Base-by-base conservation (phyloP, 179 eudicot genomes). In the Beta lomatogona region DNA sequence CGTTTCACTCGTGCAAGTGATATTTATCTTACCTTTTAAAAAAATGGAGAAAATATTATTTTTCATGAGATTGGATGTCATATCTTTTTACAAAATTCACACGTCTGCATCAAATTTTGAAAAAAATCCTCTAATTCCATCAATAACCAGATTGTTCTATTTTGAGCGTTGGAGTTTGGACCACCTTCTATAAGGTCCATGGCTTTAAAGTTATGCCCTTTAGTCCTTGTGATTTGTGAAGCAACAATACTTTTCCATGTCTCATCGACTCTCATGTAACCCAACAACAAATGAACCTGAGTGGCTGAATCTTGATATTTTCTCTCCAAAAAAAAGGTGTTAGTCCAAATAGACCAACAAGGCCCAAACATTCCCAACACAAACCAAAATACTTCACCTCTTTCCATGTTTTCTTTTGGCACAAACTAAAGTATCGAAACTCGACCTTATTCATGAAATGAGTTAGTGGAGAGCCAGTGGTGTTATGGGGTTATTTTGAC, bases 371-470 rank as follows among this genome's bases (percentile, higher is more conserved):
- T 19, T 16, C 74, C 28, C 31, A 18, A 44, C 57, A 69, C 12
- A 44, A 18, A 71, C 58, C 14, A n/a, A 50, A 71, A 22, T 36
- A 36, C 41, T 36, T 36, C 3, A 36, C 41, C 41, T 36, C 41
- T 36, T 36, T 36, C 41, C 41, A 36, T 36, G 41, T 36, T 36
- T 36, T 36, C 3, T 36, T 1, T 36, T 36, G 1, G 41, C 52
- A 48, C 52, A 48, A 48, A 48, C 8, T 9, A 48, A 48, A 48
- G 52, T 9, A 36, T 69, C 55, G 81, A 79, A 79, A 76, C 81
- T 78, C 54, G 75, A 78, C 75, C 76, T 79, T 76, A 79, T 69
- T 44, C 73, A 16, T 18, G 0, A 22, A n/a, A 45, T 8, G 57
- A 75, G 46, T 54, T 54, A 57, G 13, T 25, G 65, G 52, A 48